Percentiles rank a stretch among this genome's conserved stretches.
Conservation (phyloP, 1,139 yeast genomes). For the Candida glucosophila region DNA sequence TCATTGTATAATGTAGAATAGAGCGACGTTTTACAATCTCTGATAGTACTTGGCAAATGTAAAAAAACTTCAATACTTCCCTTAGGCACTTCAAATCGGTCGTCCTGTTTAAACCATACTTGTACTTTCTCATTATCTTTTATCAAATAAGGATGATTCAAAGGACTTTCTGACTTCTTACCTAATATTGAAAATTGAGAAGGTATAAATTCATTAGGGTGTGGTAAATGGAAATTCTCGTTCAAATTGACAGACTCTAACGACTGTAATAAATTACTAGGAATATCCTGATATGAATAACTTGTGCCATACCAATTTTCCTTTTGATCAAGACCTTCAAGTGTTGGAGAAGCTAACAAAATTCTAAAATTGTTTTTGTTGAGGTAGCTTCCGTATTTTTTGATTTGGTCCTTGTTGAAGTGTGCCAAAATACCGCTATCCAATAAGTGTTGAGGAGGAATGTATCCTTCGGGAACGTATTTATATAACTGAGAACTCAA, state of each 20-base stretch:
- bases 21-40: conserved; percentile 49
- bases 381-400: conserved; percentile 42
- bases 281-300: conserved; percentile 43
- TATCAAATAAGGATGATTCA: conserved; percentile 29
- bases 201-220: conserved; percentile 71
- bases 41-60: conserved; percentile 55
- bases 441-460: conserved; percentile 60
- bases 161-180: conserved; percentile 23
- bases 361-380: conserved; percentile 54
- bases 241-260: conserved; percentile 27
- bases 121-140: conserved; percentile 25
- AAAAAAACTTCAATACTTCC: conserved; percentile 61
- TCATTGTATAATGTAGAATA: conserved; percentile 58
- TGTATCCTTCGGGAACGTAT: conserved; percentile 24
- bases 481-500: conserved; percentile 37
- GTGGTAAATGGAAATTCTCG: conserved; percentile 51
- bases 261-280: conserved; percentile 23
- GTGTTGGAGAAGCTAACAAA: conserved; percentile 44
- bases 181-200: conserved; percentile 57
- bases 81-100: conserved; percentile 82
- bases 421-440: conserved; percentile 50
- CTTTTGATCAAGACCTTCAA: conserved; percentile 27
- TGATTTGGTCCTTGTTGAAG: conserved; percentile 49
- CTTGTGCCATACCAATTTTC: conserved; percentile 94
- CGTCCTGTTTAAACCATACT: conserved; percentile 90